Conservation (phyloP, 164 flowering plant species). For the Tinospora cordifolia region DNA sequence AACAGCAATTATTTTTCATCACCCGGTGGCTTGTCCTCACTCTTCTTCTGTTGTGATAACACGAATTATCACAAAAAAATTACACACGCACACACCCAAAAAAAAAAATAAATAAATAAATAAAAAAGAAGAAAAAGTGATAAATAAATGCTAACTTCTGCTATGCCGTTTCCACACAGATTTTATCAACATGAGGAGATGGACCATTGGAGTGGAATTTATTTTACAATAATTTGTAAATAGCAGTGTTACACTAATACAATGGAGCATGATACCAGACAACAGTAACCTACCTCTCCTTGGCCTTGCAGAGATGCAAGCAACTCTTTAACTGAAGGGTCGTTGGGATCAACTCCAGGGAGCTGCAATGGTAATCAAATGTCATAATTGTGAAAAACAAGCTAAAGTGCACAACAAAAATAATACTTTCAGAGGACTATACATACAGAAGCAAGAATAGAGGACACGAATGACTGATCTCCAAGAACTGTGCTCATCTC, state of each 20-base stretch:
- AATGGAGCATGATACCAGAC: too few species aligned
- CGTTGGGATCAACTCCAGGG: conserved; percentile 92
- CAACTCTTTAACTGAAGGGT: conserved; percentile 80
- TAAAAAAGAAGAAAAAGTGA: too few species aligned
- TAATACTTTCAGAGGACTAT: background rate
- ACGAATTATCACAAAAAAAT: too few species aligned
- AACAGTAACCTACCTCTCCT: conserved; percentile 50
- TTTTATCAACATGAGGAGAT: too few species aligned
- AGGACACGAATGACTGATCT: conserved; percentile 72
- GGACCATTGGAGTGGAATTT: too few species aligned
- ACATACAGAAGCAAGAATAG: conserved; percentile 73
- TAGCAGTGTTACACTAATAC: too few species aligned
- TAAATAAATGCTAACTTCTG: too few species aligned
- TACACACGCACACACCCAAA: too few species aligned
- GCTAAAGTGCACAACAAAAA: background rate
- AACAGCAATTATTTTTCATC: conserved; percentile 1
- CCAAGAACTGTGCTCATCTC: conserved; percentile 69
- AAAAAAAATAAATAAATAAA: too few species aligned
- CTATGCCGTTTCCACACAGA: too few species aligned
- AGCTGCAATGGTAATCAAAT: conserved; percentile 44
- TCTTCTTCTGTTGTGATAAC: conserved; percentile 6
- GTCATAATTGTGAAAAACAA: background rate
- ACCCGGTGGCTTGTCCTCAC: conserved; percentile 1
- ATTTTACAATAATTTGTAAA: too few species aligned
- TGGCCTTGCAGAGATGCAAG: conserved; percentile 83